Evolutionary conservation across 805 yeast genomes (phyloP).

Genomic region (Henningerozyma blattae): DNA sequence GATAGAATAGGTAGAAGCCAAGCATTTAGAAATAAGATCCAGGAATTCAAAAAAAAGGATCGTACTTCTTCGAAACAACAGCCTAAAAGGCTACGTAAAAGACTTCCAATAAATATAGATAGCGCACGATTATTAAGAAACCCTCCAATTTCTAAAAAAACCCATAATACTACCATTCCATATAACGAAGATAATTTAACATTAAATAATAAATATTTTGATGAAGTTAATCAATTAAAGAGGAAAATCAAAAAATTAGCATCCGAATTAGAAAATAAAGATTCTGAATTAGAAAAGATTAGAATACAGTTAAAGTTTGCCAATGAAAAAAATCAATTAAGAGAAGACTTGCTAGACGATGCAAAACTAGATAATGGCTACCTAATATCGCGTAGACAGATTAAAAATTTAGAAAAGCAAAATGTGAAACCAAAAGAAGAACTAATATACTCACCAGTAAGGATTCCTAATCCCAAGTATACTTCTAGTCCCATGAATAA

Average conservation of each 20-base stretch:
- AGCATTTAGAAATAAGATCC: neutral
- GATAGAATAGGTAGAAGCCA: neutral
- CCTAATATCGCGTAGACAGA: slow-evolving; percentile 19
- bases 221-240: too few relatives aligned
- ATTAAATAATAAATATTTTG: too few relatives aligned
- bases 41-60: too few relatives aligned
- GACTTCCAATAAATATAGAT: too few relatives aligned
- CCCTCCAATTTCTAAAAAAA: too few relatives aligned
- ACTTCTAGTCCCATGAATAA: slow-evolving; percentile 17
- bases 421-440: slow-evolving; percentile 19
- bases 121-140: too few relatives aligned
- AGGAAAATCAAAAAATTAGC: too few relatives aligned
- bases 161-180: too few relatives aligned
- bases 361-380: slow-evolving; percentile 20
- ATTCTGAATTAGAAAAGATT: slow-evolving; percentile 3
- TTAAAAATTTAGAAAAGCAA: slow-evolving; percentile 17
- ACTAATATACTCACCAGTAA: slow-evolving; percentile 15
- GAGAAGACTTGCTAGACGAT: slow-evolving; percentile 19
- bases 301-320: slow-evolving; percentile 17
- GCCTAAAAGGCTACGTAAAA: too few relatives aligned
- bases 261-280: slow-evolving; percentile 3
- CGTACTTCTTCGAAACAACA: too few relatives aligned
- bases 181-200: too few relatives aligned
- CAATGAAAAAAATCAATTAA: slow-evolving; percentile 17
- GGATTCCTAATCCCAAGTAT: slow-evolving; percentile 12